A percentile compares a stretch with the other conserved stretches of the same genome.
Evolutionary conservation across 2,329 filamentous ascomycete species (phyloP).

Genomic region (Myotisia sp.): DNA sequence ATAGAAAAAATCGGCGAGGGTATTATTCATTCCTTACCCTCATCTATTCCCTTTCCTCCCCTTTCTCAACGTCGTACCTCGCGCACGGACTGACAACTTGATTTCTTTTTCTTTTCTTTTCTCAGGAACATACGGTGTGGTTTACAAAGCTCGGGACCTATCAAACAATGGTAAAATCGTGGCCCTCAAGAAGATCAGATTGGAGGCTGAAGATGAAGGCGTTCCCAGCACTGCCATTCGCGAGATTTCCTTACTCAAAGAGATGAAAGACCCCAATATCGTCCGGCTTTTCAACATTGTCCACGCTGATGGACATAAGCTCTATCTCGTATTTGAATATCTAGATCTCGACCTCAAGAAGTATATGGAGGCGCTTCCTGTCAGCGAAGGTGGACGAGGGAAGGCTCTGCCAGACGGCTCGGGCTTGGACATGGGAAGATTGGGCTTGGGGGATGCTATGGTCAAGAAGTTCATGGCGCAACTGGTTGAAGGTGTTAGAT

Average conservation of each 20-base stretch:
- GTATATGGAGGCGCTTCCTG: constrained; percentile 83
- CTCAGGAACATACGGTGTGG: constrained; percentile 80
- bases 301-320: constrained; percentile 84
- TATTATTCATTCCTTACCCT: constrained; percentile 33
- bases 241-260: constrained; percentile 85
- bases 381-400: constrained; percentile 69
- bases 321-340: constrained; percentile 86
- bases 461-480: constrained; percentile 90
- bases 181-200: constrained; percentile 85
- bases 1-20: constrained; percentile 94
- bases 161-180: constrained; percentile 71
- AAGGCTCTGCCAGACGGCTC: constrained; percentile 72
- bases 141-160: constrained; percentile 86
- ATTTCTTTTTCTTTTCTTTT: constrained; percentile 1
- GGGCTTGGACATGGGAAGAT: constrained; percentile 45
- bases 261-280: constrained; percentile 86
- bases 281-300: constrained; percentile 82
- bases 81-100: background rate
- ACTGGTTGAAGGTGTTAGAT: constrained; percentile 67
- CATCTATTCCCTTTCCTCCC: no score
- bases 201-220: constrained; percentile 88
- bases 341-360: constrained; percentile 87
- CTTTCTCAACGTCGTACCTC: no score
- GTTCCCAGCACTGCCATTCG: constrained; percentile 86
- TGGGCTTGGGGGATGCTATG: constrained; percentile 65